Conservation (phyloP, 306 rosid genomes). For the Cyclanthera cordifolia region DNA sequence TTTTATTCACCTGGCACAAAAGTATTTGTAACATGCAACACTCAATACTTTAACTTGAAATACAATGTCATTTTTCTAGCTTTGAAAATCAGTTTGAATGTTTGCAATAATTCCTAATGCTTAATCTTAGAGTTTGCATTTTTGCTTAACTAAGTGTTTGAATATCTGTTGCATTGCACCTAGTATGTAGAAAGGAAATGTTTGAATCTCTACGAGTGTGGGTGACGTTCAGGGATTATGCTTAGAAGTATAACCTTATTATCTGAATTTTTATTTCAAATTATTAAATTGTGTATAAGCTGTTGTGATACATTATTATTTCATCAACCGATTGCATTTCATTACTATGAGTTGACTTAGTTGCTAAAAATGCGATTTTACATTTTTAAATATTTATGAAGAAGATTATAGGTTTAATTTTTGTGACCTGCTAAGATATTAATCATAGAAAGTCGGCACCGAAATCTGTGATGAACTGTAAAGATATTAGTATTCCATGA, state of each 20-base stretch:
- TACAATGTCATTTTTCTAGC: not conserved
- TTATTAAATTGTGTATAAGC: too few species aligned
- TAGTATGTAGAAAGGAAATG: not conserved
- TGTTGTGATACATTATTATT: too few species aligned
- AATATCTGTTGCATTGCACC: not conserved
- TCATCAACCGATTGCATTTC: too few species aligned
- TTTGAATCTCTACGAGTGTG: not conserved
- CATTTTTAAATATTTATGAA: not conserved
- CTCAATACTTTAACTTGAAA: not conserved
- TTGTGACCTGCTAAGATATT: not conserved
- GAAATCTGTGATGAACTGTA: not conserved
- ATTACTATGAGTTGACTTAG: too few species aligned
- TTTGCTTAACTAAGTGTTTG: not conserved
- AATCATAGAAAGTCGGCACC: not conserved
- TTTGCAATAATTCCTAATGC: slow-evolving; percentile 1
- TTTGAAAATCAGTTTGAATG: not conserved
- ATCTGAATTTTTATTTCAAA: too few species aligned
- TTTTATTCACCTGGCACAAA: not conserved
- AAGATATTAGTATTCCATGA: not conserved
- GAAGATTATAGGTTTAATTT: not conserved
- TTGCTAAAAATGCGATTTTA: not conserved
- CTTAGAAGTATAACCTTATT: not conserved
- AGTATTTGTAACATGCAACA: not conserved
- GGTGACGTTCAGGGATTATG: not conserved
- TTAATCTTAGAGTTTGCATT: slow-evolving; percentile 4